These are phyloP conservation scores for Linum usitatissimum DNA, from an alignment of 345 rosid genomes.

Conservation along the genomic window DNA sequence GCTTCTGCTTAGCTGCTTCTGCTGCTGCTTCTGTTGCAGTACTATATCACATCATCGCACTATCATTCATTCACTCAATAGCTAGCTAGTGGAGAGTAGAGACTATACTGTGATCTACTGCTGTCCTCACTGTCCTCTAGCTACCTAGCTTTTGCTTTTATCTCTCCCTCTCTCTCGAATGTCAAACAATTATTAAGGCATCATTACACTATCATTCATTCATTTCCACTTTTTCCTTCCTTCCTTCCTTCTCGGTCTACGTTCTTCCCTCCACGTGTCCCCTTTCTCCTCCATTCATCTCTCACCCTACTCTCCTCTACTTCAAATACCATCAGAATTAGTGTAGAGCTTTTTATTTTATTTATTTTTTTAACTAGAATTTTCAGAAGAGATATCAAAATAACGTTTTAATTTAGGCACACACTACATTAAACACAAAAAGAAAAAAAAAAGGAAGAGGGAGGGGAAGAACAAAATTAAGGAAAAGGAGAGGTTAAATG, in stretches of 20 bases:
- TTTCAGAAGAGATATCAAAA: too few species aligned
- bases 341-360: too few species aligned
- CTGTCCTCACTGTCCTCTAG: not conserved
- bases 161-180: not conserved
- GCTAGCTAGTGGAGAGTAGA: too few species aligned
- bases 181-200: conserved; percentile 7
- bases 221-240: not conserved
- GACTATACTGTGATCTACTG: not conserved
- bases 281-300: not conserved
- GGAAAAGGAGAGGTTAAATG: too few species aligned
- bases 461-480: too few species aligned
- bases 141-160: not conserved
- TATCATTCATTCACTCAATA: not conserved
- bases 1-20: too few species aligned
- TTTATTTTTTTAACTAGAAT: too few species aligned
- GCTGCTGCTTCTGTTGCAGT: not conserved
- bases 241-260: not conserved
- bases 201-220: conserved; percentile 8
- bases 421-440: too few species aligned
- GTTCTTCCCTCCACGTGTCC: not conserved
- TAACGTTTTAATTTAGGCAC: too few species aligned
- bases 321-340: too few species aligned
- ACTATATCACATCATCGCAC: not conserved
- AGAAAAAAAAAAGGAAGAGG: too few species aligned
- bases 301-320: not conserved